phyloP scores from a whole-genome alignment of 2,329 filamentous ascomycete species.

The Scedosporium dehoogii region DNA sequence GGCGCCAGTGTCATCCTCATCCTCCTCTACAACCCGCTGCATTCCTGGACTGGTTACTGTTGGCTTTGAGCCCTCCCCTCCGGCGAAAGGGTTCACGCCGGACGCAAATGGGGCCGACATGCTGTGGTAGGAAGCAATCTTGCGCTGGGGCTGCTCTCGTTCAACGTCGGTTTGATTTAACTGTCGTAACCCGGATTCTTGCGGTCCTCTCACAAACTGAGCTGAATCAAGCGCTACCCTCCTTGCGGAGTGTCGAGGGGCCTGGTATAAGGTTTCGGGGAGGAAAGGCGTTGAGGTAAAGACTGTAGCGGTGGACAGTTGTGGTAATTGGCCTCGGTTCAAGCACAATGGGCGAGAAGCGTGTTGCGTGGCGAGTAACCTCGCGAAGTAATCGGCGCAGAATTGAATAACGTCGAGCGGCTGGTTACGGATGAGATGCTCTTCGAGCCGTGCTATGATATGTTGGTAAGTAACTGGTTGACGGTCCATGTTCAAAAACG shows the following conservation, averaged over 20 bases:
- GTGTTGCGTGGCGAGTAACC: constrained; percentile 56
- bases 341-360: constrained; percentile 16
- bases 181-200: not conserved
- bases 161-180: constrained; percentile 2
- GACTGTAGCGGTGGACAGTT: not conserved
- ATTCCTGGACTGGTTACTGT: constrained; percentile 18
- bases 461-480: constrained; percentile 42
- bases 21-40: constrained; percentile 64
- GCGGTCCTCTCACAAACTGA: not conserved
- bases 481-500: constrained; percentile 31
- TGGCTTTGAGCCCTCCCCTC: constrained; percentile 29
- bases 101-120: constrained; percentile 61
- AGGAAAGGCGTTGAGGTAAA: not conserved
- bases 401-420: constrained; percentile 59
- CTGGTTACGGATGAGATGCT: constrained; percentile 46
- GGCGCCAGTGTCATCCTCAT: constrained; percentile 65
- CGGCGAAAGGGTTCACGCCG: constrained; percentile 65
- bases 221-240: not conserved
- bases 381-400: constrained; percentile 59
- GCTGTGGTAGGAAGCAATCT: not conserved
- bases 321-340: not conserved
- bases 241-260: not conserved
- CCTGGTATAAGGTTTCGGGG: not conserved
- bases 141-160: constrained; percentile 7
- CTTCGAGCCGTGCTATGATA: constrained; percentile 54